Evolutionary conservation across 1,139 yeast genomes (phyloP).

Genomic region (Debaryomyces sp.): DNA sequence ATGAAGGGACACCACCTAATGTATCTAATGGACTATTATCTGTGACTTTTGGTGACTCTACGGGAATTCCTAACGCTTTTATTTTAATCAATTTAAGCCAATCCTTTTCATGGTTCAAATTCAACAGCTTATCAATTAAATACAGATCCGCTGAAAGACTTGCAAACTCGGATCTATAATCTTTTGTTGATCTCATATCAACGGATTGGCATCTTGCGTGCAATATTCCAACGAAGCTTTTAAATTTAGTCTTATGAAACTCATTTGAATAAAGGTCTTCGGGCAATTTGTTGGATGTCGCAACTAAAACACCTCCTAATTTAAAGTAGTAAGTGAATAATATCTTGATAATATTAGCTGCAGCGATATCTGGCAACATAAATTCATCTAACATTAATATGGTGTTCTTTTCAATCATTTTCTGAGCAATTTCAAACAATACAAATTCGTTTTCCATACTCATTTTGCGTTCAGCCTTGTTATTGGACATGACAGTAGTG

Average conservation of each 20-base stretch:
- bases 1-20: slow-evolving; percentile 28
- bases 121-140: slow-evolving; percentile 32
- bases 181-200: slow-evolving; percentile 62
- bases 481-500: slow-evolving; percentile 32
- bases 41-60: slow-evolving; percentile 14
- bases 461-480: slow-evolving; percentile 32
- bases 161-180: slow-evolving; percentile 53
- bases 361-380: slow-evolving; percentile 72
- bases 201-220: slow-evolving; percentile 63
- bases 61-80: slow-evolving; percentile 20
- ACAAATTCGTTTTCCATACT: slow-evolving; percentile 65
- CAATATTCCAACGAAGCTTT: slow-evolving; percentile 56
- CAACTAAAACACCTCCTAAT: slow-evolving; percentile 72
- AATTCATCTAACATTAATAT: slow-evolving; percentile 70
- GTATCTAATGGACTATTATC: slow-evolving; percentile 21
- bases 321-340: slow-evolving; percentile 70
- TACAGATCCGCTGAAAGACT: slow-evolving; percentile 23
- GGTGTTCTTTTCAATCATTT: slow-evolving; percentile 60
- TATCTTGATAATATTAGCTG: slow-evolving; percentile 68
- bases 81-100: slow-evolving; percentile 40
- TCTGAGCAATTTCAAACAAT: slow-evolving; percentile 67
- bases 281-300: slow-evolving; percentile 72
- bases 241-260: slow-evolving; percentile 60
- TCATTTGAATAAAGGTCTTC: slow-evolving; percentile 69
- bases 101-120: slow-evolving; percentile 24